Percentiles rank a stretch among this genome's conserved stretches.
Evolutionary conservation across 2,329 filamentous ascomycete genomes (phyloP).

Genomic region (Pyrenophora teres): DNA sequence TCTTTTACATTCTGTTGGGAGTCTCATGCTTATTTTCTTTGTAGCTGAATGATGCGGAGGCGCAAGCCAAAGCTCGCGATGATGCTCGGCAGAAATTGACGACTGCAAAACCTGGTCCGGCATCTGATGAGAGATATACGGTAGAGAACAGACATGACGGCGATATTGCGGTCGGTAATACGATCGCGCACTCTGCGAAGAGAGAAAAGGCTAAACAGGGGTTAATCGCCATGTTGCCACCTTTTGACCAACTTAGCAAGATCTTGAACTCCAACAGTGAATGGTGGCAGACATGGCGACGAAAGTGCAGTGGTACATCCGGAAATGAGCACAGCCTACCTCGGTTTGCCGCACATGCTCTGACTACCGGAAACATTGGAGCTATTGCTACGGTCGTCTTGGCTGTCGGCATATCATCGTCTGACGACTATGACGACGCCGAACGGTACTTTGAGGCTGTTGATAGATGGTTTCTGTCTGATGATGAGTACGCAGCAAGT

Average conservation of each 20-base stretch:
- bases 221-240: conserved; percentile 42
- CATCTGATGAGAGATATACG: conserved; percentile 32
- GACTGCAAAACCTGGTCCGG: conserved; percentile 13
- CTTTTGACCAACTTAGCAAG: conserved; percentile 40
- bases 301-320: conserved; percentile 51
- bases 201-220: conserved; percentile 44
- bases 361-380: conserved; percentile 49
- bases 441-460: conserved; percentile 54
- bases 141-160: conserved; percentile 39
- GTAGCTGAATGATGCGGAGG: conserved; percentile 45
- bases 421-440: conserved; percentile 52
- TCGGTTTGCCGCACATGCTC: conserved; percentile 53
- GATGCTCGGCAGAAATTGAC: conserved; percentile 25
- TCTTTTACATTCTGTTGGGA: background rate
- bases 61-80: conserved; percentile 35
- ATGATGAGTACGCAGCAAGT: conserved; percentile 57
- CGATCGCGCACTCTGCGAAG: conserved; percentile 33
- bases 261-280: conserved; percentile 44
- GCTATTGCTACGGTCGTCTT: conserved; percentile 46
- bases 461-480: conserved; percentile 54
- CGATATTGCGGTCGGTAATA: conserved; percentile 29
- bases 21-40: conserved; percentile 1
- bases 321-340: conserved; percentile 44
- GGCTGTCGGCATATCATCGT: conserved; percentile 46
- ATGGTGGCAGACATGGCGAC: conserved; percentile 52